Evolutionary conservation across 2,329 filamentous ascomycete species (phyloP).

Genomic region (Spiromastix sp.): DNA sequence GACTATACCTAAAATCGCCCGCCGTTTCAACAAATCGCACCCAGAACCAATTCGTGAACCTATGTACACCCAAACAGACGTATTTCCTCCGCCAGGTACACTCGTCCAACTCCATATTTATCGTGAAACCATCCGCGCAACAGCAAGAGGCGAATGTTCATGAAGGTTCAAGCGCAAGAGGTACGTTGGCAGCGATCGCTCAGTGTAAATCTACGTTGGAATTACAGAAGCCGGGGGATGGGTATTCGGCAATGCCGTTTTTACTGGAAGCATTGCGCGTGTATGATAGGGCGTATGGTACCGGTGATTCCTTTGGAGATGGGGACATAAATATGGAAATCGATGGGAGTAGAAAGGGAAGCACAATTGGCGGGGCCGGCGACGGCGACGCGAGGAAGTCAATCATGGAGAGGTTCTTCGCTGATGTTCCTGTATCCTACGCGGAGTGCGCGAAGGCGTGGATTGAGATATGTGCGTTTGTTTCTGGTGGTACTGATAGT

Average conservation of each 20-base stretch:
- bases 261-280: conserved; percentile 21
- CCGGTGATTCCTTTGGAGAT: conserved; percentile 7
- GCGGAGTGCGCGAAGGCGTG: conserved; percentile 42
- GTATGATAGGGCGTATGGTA: conserved; percentile 16
- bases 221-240: conserved; percentile 26
- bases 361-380: conserved; percentile 14
- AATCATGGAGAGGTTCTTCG: conserved; percentile 33
- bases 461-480: conserved; percentile 44
- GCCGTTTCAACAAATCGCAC: conserved; percentile 5
- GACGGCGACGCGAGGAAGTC: conserved; percentile 20
- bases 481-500: conserved; percentile 20
- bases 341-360: conserved; percentile 10
- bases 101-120: conserved; percentile 53
- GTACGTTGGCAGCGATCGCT: conserved; percentile 31
- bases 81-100: conserved; percentile 55
- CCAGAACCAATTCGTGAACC: conserved; percentile 38
- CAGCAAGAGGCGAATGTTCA: conserved; percentile 9
- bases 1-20: conserved; percentile 35
- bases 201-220: conserved; percentile 38
- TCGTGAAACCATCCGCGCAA: conserved; percentile 34
- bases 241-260: conserved; percentile 20
- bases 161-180: no score
- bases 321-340: conserved; percentile 9
- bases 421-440: conserved; percentile 42
- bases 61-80: conserved; percentile 48